Evolutionary conservation across 2,329 filamentous ascomycete genomes (phyloP).

Genomic region (Colletotrichum liriopes): DNA sequence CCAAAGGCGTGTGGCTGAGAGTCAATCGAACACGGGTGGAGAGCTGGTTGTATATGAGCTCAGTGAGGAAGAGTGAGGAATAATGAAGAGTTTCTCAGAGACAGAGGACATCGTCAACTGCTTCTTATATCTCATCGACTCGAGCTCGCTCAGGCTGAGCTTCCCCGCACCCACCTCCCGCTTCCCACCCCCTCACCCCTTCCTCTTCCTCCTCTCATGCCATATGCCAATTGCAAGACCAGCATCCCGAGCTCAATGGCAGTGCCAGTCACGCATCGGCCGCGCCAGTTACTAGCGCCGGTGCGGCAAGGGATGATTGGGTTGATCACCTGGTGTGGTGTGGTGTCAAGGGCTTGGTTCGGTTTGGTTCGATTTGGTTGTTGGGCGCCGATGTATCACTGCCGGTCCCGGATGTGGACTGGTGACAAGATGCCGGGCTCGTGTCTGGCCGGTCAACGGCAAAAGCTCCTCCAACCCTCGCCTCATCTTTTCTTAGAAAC

Average conservation of each 20-base stretch:
- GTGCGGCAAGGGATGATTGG: constrained; percentile 24
- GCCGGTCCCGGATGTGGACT: constrained; percentile 12
- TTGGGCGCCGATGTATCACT: constrained; percentile 28
- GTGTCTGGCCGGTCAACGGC: background rate
- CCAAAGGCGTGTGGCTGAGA: background rate
- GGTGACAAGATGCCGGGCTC: constrained; percentile 21
- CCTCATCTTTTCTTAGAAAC: constrained; percentile 22
- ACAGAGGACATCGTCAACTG: constrained; percentile 23
- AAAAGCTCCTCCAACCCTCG: constrained; percentile 9
- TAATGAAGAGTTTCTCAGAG: background rate
- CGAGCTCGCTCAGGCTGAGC: constrained; percentile 1
- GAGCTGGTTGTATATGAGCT: background rate
- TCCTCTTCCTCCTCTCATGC: background rate
- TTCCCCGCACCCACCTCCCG: constrained; percentile 32
- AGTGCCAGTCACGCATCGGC: constrained; percentile 12
- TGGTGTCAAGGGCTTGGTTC: background rate
- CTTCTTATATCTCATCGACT: constrained; percentile 13
- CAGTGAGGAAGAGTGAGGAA: constrained; percentile 6
- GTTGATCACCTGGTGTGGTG: constrained; percentile 9
- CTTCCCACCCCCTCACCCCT: background rate
- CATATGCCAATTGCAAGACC: constrained; percentile 33
- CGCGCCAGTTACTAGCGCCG: constrained; percentile 27
- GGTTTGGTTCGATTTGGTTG: constrained; percentile 1
- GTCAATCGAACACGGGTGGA: background rate
- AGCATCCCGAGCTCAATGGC: constrained; percentile 33